phyloP scores from a whole-genome alignment of 805 yeast genomes.

The Brettanomyces bruxellensis region DNA sequence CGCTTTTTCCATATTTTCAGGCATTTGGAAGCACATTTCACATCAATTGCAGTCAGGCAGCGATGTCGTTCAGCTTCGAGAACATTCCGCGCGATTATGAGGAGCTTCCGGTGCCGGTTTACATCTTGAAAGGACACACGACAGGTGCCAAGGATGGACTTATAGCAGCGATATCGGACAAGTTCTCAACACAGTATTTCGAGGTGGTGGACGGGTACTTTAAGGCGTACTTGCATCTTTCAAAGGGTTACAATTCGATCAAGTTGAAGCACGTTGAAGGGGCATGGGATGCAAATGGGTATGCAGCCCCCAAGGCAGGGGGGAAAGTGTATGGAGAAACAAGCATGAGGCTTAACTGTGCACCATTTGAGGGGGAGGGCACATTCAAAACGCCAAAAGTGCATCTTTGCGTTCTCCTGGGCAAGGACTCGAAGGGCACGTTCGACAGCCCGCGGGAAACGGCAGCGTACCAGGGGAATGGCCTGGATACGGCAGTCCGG shows the following conservation, averaged over 20 bases:
- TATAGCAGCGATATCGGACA: conserved; percentile 31
- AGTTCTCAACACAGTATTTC: conserved; percentile 59
- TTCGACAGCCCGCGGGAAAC: conserved; percentile 60
- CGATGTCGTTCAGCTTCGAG: conserved; percentile 18
- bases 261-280: conserved; percentile 40
- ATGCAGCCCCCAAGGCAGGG: conserved; percentile 13
- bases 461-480: conserved; percentile 49
- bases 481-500: conserved; percentile 57
- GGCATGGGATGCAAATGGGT: conserved; percentile 23
- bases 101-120: conserved; percentile 36
- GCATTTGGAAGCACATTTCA: too few species aligned
- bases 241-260: conserved; percentile 52
- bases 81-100: conserved; percentile 25
- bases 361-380: conserved; percentile 39
- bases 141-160: conserved; percentile 23
- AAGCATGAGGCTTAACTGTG: conserved; percentile 30
- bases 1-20: too few species aligned
- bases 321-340: conserved; percentile 11
- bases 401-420: conserved; percentile 72
- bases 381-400: conserved; percentile 51
- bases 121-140: conserved; percentile 40
- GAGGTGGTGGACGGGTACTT: conserved; percentile 66
- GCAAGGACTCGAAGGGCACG: conserved; percentile 58
- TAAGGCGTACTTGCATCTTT: conserved; percentile 61
- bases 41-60: too few species aligned